These are phyloP conservation scores for Suillus weaverae DNA, from an alignment of 768 basidiomycete species.

Conservation along the genomic window DNA sequence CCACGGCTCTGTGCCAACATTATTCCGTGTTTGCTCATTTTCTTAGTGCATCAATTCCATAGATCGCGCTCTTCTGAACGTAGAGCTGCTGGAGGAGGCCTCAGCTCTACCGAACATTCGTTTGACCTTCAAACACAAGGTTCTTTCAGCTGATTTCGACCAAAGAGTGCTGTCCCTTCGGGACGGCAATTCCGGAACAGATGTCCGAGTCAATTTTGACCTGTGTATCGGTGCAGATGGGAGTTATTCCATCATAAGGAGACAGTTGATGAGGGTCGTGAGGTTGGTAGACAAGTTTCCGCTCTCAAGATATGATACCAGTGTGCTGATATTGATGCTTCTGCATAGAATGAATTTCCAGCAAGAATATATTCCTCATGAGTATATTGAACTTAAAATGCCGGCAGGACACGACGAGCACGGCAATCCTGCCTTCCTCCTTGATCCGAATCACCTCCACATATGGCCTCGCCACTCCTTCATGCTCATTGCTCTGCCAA, in stretches of 20 bases:
- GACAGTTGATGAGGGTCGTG: constrained; percentile 93
- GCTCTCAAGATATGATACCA: constrained; percentile 9
- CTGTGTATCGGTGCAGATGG: constrained; percentile 93
- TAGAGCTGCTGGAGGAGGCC: constrained; percentile 77
- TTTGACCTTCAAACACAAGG: constrained; percentile 80
- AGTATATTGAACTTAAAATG: constrained; percentile 96
- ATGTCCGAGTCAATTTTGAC: constrained; percentile 59
- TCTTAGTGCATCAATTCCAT: constrained; percentile 91
- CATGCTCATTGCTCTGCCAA: constrained; percentile 98
- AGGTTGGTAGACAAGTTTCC: constrained; percentile 53
- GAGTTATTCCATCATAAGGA: constrained; percentile 86
- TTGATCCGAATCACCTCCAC: constrained; percentile 95
- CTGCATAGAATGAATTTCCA: constrained; percentile 84
- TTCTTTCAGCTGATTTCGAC: constrained; percentile 76
- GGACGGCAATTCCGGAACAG: constrained; percentile 43
- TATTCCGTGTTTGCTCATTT: constrained; percentile 19
- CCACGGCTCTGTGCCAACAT: constrained; percentile 22
- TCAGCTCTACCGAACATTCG: constrained; percentile 61
- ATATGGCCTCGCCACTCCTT: constrained; percentile 99
- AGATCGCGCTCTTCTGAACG: constrained; percentile 84
- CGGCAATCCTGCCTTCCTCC: constrained; percentile 69
- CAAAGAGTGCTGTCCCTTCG: constrained; percentile 53
- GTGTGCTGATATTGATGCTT: constrained; percentile 7
- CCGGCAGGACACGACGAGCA: constrained; percentile 67
- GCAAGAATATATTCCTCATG: constrained; percentile 93